A percentile compares a stretch with the other conserved stretches of the same genome.
phyloP scores from a whole-genome alignment of 2,329 filamentous ascomycete species.

The Diaporthe longicolla region DNA sequence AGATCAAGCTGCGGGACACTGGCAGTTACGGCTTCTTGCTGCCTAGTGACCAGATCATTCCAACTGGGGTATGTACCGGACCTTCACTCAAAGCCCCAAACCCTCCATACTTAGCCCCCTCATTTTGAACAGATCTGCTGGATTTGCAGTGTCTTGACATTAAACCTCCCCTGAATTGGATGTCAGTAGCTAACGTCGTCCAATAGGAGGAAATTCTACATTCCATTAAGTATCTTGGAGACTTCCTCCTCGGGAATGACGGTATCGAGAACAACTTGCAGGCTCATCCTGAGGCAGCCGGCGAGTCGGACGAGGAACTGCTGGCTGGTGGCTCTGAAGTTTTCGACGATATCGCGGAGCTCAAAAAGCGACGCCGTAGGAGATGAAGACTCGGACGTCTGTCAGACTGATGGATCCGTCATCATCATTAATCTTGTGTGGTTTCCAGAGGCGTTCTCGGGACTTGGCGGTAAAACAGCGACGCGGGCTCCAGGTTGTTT shows the following conservation, averaged over 20 bases:
- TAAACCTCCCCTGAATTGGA: too few species aligned
- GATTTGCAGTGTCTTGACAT: neutral
- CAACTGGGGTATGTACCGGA: conserved; percentile 71
- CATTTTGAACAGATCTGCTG: neutral
- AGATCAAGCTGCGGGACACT: conserved; percentile 93
- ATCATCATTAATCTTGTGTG: neutral
- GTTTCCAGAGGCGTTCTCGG: conserved; percentile 11
- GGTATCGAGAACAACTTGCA: conserved; percentile 68
- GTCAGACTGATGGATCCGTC: too few species aligned
- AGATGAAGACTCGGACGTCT: neutral
- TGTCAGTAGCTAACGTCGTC: neutral
- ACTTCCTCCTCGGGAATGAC: conserved; percentile 81
- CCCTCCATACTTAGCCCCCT: too few species aligned
- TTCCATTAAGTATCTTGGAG: conserved; percentile 86
- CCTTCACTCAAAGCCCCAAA: neutral
- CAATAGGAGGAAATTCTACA: conserved; percentile 80
- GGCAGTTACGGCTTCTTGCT: conserved; percentile 95
- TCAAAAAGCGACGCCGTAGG: conserved; percentile 38
- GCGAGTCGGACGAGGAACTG: conserved; percentile 43
- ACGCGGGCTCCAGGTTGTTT: neutral
- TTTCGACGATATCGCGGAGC: conserved; percentile 39
- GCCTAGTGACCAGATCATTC: conserved; percentile 87
- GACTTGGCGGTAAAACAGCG: neutral
- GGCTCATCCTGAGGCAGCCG: conserved; percentile 44
- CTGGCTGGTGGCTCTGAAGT: conserved; percentile 34